phyloP scores from a whole-genome alignment of 2,329 filamentous ascomycete species.

The Basipetospora chlamydospora region DNA sequence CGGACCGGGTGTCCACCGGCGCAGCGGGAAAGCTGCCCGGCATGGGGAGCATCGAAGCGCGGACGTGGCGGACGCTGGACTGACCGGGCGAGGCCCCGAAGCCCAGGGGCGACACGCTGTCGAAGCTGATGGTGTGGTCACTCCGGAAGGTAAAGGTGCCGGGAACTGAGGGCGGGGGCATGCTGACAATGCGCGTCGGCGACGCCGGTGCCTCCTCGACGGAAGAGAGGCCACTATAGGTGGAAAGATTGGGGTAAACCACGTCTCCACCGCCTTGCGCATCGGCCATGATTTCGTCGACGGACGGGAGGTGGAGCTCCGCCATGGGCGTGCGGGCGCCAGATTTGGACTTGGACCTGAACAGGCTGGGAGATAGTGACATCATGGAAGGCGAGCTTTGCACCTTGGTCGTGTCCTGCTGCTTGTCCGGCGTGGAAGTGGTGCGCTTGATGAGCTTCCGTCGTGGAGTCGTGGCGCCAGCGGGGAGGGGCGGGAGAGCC shows the following conservation, averaged over 20 bases:
- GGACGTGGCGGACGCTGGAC: constrained; percentile 45
- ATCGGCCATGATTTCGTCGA: constrained; percentile 15
- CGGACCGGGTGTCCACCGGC: constrained; percentile 3
- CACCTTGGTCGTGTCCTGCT: constrained; percentile 15
- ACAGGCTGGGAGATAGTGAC: constrained; percentile 36
- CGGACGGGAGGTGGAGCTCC: constrained; percentile 14
- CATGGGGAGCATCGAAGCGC: constrained; percentile 34
- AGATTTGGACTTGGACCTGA: constrained; percentile 19
- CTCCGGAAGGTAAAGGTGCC: constrained; percentile 52
- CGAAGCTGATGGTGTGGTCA: constrained; percentile 49
- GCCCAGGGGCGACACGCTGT: constrained; percentile 27
- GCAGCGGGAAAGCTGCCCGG: constrained; percentile 38
- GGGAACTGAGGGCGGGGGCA: constrained; percentile 26
- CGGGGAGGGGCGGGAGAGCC: constrained; percentile 30
- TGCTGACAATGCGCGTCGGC: constrained; percentile 12
- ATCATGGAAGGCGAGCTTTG: constrained; percentile 42
- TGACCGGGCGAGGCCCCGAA: constrained; percentile 47
- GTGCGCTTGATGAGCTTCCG: constrained; percentile 55
- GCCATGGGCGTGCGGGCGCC: constrained; percentile 1
- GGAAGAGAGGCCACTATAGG: constrained; percentile 17
- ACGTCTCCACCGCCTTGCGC: constrained; percentile 17
- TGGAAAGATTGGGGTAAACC: constrained; percentile 39
- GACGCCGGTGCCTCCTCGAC: constrained; percentile 5
- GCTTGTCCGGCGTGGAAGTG: constrained; percentile 36
- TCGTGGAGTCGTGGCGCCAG: constrained; percentile 44